Percentiles rank a stretch among this genome's conserved stretches.
Evolutionary conservation across 2,329 filamentous ascomycete genomes (phyloP).

Genomic region (Cadophora malorum): DNA sequence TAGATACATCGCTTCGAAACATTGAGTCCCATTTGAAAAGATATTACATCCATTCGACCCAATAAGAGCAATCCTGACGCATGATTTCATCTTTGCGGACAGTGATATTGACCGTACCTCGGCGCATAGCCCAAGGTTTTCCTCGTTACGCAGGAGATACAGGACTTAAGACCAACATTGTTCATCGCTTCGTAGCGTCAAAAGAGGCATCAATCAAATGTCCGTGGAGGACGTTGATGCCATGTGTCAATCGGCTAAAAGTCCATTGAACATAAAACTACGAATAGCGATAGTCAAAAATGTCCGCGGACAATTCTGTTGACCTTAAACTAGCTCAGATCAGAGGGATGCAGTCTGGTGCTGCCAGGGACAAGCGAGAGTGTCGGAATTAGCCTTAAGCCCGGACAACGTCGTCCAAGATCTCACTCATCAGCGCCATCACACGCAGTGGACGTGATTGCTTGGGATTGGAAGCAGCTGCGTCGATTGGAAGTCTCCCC

Average conservation of each 20-base stretch:
- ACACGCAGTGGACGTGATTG: background rate
- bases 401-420: background rate
- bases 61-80: background rate
- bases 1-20: background rate
- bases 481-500: background rate
- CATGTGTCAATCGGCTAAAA: background rate
- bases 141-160: background rate
- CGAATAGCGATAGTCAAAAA: background rate
- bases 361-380: background rate
- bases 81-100: background rate
- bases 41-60: background rate
- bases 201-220: background rate
- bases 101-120: background rate
- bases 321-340: background rate
- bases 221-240: background rate
- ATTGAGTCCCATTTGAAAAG: background rate
- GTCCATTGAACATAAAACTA: background rate
- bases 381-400: background rate
- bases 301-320: constrained; percentile 1
- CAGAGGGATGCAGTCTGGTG: too few relatives aligned
- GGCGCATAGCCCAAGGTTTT: background rate
- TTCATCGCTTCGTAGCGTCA: background rate
- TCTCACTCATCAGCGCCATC: background rate
- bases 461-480: background rate
- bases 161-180: background rate